Conservation (phyloP, 495 filamentous ascomycete species). For the Aspergillus steynii region DNA sequence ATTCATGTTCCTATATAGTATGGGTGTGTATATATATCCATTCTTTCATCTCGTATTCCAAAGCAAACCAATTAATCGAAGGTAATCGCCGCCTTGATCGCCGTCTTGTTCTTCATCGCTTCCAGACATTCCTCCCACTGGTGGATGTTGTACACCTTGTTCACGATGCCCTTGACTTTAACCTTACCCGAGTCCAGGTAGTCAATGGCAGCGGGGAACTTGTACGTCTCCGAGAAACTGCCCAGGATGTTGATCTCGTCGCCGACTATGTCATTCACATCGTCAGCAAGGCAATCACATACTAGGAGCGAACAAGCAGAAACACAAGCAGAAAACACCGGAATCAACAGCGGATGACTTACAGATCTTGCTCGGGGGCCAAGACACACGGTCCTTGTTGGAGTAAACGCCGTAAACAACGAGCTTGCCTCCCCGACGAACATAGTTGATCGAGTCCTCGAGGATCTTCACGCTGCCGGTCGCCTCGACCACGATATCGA, state of each 20-base stretch:
- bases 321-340: conserved; percentile 13
- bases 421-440: conserved; percentile 66
- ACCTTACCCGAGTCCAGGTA: conserved; percentile 69
- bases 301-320: background rate
- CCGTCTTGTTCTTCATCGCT: conserved; percentile 59
- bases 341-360: conserved; percentile 18
- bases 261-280: conserved; percentile 26
- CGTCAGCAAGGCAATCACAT: background rate
- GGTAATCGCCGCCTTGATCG: conserved; percentile 70
- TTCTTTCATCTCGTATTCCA: background rate
- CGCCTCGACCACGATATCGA: conserved; percentile 66
- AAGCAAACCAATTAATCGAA: conserved; percentile 51
- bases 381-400: conserved; percentile 58
- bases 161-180: conserved; percentile 56
- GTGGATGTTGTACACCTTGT: conserved; percentile 51
- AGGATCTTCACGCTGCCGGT: conserved; percentile 67
- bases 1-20: conserved; percentile 4
- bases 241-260: conserved; percentile 71
- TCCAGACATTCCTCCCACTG: conserved; percentile 46
- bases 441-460: conserved; percentile 69
- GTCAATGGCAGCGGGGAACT: conserved; percentile 71
- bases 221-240: conserved; percentile 69
- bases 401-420: conserved; percentile 70
- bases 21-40: conserved; percentile 8
- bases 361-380: conserved; percentile 68